These are phyloP conservation scores for Euryodendron excelsum DNA, from an alignment of 148 eudicot genomes.

Conservation along the genomic window DNA sequence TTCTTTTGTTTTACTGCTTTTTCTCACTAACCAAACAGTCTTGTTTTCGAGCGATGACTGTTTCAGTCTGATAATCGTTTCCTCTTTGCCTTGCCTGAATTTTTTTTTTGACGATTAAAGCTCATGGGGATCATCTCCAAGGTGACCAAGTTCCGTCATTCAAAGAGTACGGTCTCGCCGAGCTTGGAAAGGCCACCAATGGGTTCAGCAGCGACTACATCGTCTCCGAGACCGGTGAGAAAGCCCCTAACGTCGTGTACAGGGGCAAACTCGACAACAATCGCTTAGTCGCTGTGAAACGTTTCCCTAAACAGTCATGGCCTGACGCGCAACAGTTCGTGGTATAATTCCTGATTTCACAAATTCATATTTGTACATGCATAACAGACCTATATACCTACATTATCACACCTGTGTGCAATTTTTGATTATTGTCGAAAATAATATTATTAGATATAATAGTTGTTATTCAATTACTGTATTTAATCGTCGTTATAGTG, in stretches of 20 bases:
- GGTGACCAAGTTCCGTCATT: slow-evolving; percentile 35
- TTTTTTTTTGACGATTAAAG: slow-evolving; percentile 4
- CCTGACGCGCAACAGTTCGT: slow-evolving; percentile 59
- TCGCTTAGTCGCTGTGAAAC: slow-evolving; percentile 50
- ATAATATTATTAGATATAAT: no score
- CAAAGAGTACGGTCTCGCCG: slow-evolving; percentile 43
- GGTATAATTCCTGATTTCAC: slow-evolving; percentile 26
- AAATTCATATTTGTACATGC: no score
- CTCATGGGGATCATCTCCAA: slow-evolving; percentile 31
- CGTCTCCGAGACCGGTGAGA: slow-evolving; percentile 59
- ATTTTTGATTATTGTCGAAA: no score
- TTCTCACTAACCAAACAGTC: neutral
- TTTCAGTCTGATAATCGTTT: neutral
- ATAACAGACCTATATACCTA: neutral
- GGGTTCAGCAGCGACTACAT: slow-evolving; percentile 52
- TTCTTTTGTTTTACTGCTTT: neutral
- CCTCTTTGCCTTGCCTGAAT: neutral
- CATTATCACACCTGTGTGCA: no score
- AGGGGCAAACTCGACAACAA: slow-evolving; percentile 44
- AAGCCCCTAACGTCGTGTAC: slow-evolving; percentile 60
- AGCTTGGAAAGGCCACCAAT: slow-evolving; percentile 48
- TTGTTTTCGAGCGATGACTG: neutral
- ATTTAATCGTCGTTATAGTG: no score
- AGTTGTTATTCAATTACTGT: no score
- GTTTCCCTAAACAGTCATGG: slow-evolving; percentile 59